Percentiles rank a stretch among this genome's conserved stretches.
These are phyloP conservation scores for Elsinoe ampelina DNA, from an alignment of 2,329 filamentous ascomycete species.

Conservation along the genomic window DNA sequence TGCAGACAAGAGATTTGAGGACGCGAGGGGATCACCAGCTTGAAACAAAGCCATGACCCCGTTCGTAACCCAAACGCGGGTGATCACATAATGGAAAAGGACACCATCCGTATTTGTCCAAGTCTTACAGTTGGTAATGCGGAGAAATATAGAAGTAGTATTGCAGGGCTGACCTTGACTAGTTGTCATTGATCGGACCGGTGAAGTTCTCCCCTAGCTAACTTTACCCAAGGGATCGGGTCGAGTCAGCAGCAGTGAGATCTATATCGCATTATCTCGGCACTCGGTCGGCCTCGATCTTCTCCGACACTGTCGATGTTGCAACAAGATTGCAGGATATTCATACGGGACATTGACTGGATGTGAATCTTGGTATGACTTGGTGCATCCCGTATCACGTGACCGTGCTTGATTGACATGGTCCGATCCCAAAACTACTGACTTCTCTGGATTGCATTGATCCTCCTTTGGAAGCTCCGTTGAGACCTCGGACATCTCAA, in stretches of 20 bases:
- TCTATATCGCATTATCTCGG: not conserved
- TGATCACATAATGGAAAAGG: not conserved
- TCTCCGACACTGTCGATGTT: too few species aligned
- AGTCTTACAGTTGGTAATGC: not conserved
- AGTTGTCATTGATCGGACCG: not conserved
- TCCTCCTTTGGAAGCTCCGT: too few species aligned
- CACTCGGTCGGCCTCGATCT: too few species aligned
- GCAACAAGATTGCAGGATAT: too few species aligned
- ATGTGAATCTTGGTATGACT: too few species aligned
- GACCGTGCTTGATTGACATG: too few species aligned
- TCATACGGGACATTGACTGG: too few species aligned
- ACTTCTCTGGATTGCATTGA: too few species aligned
- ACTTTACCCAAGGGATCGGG: not conserved
- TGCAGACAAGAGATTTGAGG: not conserved
- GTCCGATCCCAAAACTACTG: too few species aligned
- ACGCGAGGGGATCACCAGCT: not conserved
- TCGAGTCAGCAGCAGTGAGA: not conserved
- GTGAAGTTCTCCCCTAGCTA: not conserved
- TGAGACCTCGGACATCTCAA: not conserved
- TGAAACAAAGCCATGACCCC: not conserved
- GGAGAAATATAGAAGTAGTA: not conserved
- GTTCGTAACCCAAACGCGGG: not conserved
- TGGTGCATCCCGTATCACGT: too few species aligned
- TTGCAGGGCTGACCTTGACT: not conserved
- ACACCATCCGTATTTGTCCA: not conserved